These are phyloP conservation scores for Venturia aucupariae DNA, from an alignment of 2,329 filamentous ascomycete genomes.

Conservation along the genomic window DNA sequence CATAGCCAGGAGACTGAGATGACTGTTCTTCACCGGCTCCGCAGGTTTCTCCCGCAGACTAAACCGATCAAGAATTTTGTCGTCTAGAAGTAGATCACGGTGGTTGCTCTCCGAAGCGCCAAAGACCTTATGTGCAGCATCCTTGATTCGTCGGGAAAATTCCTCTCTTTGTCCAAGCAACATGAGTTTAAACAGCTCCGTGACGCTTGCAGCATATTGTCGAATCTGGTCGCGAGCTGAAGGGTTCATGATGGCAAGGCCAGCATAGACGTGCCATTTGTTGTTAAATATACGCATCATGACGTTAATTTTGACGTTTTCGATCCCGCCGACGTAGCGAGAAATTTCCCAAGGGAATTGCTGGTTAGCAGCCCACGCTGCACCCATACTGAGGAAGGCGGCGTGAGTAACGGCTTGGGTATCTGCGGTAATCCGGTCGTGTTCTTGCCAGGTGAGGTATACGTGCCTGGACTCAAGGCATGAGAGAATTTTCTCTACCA, in stretches of 20 bases:
- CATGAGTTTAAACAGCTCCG: constrained; percentile 95
- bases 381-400: constrained; percentile 94
- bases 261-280: constrained; percentile 99
- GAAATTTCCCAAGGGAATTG: constrained; percentile 96
- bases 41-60: constrained; percentile 64
- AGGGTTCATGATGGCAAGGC: constrained; percentile 92
- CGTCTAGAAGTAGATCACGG: constrained; percentile 58
- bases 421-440: constrained; percentile 96
- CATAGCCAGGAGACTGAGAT: constrained; percentile 87
- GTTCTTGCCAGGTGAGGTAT: constrained; percentile 73
- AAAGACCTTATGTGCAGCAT: constrained; percentile 68
- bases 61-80: constrained; percentile 81
- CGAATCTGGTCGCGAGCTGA: constrained; percentile 85
- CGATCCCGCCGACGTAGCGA: constrained; percentile 94
- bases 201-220: constrained; percentile 87
- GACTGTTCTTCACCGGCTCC: constrained; percentile 75
- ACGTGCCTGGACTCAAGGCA: constrained; percentile 83
- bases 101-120: constrained; percentile 47
- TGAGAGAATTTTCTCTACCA: constrained; percentile 71
- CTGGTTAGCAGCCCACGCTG: constrained; percentile 88
- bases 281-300: constrained; percentile 95
- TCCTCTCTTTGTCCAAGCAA: constrained; percentile 72
- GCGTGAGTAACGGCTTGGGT: constrained; percentile 97
- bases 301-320: constrained; percentile 99
- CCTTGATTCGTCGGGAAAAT: constrained; percentile 64